Percentiles rank a stretch among this genome's conserved stretches.
phyloP scores from a whole-genome alignment of 208 protist genomes.

The Endotrypanum monterogeii region DNA sequence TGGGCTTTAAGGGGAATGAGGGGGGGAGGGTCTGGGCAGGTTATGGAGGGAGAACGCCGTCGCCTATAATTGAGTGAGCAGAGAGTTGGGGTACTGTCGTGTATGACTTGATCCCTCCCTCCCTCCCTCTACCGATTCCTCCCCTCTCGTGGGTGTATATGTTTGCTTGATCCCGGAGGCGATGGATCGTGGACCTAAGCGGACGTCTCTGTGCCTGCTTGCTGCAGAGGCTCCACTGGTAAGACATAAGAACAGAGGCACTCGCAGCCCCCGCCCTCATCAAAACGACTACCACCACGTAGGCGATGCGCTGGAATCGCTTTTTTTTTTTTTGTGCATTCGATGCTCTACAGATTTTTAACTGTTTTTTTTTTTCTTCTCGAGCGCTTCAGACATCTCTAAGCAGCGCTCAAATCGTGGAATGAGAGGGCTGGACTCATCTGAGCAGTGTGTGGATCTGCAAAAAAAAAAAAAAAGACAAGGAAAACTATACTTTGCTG shows the following conservation, averaged over 20 bases:
- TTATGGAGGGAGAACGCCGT: too few relatives aligned
- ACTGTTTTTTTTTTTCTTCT: neutral
- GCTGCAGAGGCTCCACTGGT: neutral
- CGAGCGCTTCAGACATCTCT: neutral
- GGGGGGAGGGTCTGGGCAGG: too few relatives aligned
- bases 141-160: neutral
- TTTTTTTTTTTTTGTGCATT: slow-evolving; percentile 14
- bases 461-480: too few relatives aligned
- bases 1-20: neutral
- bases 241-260: slow-evolving; percentile 3
- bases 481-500: too few relatives aligned
- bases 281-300: neutral
- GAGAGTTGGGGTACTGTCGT: neutral
- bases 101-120: neutral
- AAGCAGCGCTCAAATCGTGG: neutral
- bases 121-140: neutral
- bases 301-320: neutral
- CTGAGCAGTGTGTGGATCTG: too few relatives aligned
- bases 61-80: neutral
- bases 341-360: neutral
- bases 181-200: too few relatives aligned
- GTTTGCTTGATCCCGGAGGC: neutral
- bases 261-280: too few relatives aligned
- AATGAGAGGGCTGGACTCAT: too few relatives aligned
- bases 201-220: neutral